phyloP scores from a whole-genome alignment of 805 yeast genomes.

The Danielia reshetovae region DNA sequence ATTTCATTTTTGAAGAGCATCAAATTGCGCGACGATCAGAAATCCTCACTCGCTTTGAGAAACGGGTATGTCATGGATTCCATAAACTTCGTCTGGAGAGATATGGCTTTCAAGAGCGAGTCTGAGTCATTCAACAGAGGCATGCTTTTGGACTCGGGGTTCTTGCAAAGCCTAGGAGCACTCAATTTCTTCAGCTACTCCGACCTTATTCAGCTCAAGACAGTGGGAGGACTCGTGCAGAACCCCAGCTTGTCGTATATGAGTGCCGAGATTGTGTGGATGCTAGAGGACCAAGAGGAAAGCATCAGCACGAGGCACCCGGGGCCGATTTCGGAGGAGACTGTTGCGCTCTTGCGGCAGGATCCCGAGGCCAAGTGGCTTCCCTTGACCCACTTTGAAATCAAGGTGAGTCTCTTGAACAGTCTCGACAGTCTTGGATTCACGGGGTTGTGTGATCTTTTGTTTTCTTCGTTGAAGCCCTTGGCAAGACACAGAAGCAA shows the following conservation, averaged over 20 bases:
- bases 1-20: conserved; percentile 37
- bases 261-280: conserved; percentile 42
- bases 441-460: conserved; percentile 44
- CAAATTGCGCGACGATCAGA: conserved; percentile 21
- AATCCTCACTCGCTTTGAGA: conserved; percentile 29
- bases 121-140: conserved; percentile 33
- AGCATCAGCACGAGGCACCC: conserved; percentile 38
- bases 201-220: conserved; percentile 21
- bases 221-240: conserved; percentile 43
- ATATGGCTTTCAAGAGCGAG: conserved; percentile 44
- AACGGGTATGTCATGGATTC: conserved; percentile 54
- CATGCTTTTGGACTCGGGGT: conserved; percentile 33
- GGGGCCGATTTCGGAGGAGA: conserved; percentile 49
- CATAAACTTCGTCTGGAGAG: conserved; percentile 55
- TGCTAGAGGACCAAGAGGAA: conserved; percentile 39
- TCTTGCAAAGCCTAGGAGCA: conserved; percentile 25
- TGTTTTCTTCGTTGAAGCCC: conserved; percentile 53
- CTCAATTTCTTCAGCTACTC: conserved; percentile 30
- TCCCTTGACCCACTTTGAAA: conserved; percentile 36
- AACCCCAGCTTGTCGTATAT: conserved; percentile 49
- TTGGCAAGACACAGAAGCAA: conserved; percentile 15
- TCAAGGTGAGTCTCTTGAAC: conserved; percentile 43
- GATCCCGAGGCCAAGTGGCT: conserved; percentile 36
- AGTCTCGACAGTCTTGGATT: conserved; percentile 43
- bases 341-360: conserved; percentile 30